Base-by-base conservation (phyloP, 805 yeast species). In the Lipomyces sp. region DNA sequence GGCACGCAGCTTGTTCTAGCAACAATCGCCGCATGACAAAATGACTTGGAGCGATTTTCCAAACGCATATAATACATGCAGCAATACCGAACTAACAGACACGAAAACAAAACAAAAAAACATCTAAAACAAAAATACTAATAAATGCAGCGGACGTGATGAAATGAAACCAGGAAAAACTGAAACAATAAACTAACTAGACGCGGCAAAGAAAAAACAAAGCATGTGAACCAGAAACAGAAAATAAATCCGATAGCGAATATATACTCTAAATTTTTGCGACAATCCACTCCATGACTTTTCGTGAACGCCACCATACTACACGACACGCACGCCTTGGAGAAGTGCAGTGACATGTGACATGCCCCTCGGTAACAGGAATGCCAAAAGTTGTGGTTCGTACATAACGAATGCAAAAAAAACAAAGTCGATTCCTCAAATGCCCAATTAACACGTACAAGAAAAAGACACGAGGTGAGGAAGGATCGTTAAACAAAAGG, bases 341-440 rank as follows among this genome's bases (percentile, higher is more conserved):
- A n/a, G n/a, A n/a, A n/a, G n/a, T n/a, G n/a, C n/a, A n/a, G n/a
- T n/a, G n/a, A n/a, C n/a, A n/a, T n/a, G n/a, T n/a, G n/a, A n/a
- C n/a, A n/a, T n/a, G n/a, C n/a, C n/a, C n/a, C n/a, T n/a, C n/a
- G n/a, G n/a, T n/a, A n/a, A n/a, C n/a, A n/a, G 10, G 19, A 10
- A 18, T 16, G 21, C 11, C 16, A 36, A 36, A 13, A 10, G 10
- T n/a, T 36, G 11, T 10, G n/a, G 11, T n/a, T 18, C 10, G 39
- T 10, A 38, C 10, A 6, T 16, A 38, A 10, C 6, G 18, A 14
- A 6, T 6, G 29, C 18, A 4, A 21, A 23, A 39, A n/a, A 87
- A 90, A 34, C 14, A n/a, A 38, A 38, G 19, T 26, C 16, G 16
- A 13, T 32, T n/a, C 10, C 8, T 6, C n/a, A 21, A 18, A 41